Percentiles rank a stretch among this genome's conserved stretches.
Conservation (phyloP, 208 protist genomes). For the Trypanosoma grayi region DNA sequence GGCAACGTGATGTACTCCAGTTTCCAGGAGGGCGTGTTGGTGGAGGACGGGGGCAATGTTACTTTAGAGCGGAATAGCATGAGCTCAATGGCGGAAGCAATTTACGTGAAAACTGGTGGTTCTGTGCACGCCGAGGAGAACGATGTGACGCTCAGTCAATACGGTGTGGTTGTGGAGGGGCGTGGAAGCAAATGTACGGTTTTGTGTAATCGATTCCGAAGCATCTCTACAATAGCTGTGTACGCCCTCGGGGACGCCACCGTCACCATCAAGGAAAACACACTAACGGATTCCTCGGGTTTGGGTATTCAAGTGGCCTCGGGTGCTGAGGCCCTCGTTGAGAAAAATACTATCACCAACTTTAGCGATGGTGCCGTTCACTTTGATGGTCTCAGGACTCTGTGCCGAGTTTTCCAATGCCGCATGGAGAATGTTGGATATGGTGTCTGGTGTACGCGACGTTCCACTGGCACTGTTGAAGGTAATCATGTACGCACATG, state of each 20-base stretch:
- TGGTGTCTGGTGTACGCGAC: conserved; percentile 13
- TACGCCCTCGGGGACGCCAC: conserved; percentile 15
- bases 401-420: conserved; percentile 16
- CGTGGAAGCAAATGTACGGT: conserved; percentile 17
- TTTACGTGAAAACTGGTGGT: conserved; percentile 28
- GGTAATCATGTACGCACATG: conserved; percentile 18
- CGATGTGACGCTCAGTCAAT: conserved; percentile 20
- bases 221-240: conserved; percentile 13
- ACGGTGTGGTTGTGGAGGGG: conserved; percentile 28
- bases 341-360: conserved; percentile 26
- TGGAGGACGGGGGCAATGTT: conserved; percentile 12
- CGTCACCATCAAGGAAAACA: conserved; percentile 12
- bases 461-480: background rate
- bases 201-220: conserved; percentile 17
- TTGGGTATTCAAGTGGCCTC: conserved; percentile 18
- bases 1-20: conserved; percentile 25
- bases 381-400: conserved; percentile 20
- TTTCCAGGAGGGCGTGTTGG: conserved; percentile 20
- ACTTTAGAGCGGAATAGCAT: conserved; percentile 26
- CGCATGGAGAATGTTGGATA: conserved; percentile 11
- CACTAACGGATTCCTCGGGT: conserved; percentile 9
- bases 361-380: conserved; percentile 19
- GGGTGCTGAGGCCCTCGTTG: conserved; percentile 14
- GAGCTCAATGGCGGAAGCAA: conserved; percentile 22
- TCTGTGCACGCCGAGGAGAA: conserved; percentile 23